Percentiles rank a stretch among this genome's conserved stretches.
Conservation (phyloP, 2,329 filamentous ascomycete species). For the Septoria petroselini region DNA sequence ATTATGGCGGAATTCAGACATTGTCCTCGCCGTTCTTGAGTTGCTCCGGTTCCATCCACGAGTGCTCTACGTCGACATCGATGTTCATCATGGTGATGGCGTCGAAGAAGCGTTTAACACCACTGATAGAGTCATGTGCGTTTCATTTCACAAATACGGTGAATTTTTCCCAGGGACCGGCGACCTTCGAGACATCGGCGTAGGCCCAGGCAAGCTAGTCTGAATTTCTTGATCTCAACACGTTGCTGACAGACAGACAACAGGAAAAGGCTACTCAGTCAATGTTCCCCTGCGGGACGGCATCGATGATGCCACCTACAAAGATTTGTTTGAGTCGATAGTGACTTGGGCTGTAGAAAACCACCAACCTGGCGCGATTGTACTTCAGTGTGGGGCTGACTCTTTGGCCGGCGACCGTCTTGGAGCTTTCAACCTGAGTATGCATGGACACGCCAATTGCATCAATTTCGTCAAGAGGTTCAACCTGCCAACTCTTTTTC, state of each 20-base stretch:
- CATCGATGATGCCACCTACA: constrained; percentile 65
- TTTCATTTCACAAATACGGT: constrained; percentile 70
- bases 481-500: constrained; percentile 61
- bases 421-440: constrained; percentile 68
- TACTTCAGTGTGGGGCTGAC: constrained; percentile 68
- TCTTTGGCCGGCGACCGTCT: constrained; percentile 64
- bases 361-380: constrained; percentile 64
- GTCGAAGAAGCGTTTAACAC: constrained; percentile 71
- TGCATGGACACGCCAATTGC: constrained; percentile 68
- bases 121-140: constrained; percentile 68
- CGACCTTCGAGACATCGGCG: constrained; percentile 65
- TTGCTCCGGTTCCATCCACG: constrained; percentile 63
- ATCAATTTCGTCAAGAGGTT: constrained; percentile 68
- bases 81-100: constrained; percentile 66
- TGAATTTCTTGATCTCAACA: too few relatives aligned
- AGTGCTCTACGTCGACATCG: constrained; percentile 65
- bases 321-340: constrained; percentile 65
- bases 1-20: constrained; percentile 56
- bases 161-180: constrained; percentile 70
- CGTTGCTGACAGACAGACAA: too few relatives aligned
- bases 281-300: constrained; percentile 69
- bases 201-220: constrained; percentile 63
- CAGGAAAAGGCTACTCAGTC: constrained; percentile 66
- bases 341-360: constrained; percentile 67
- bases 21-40: constrained; percentile 64